A percentile compares a stretch with the other conserved stretches of the same genome.
These are phyloP conservation scores for Microdochium trichocladiopsis DNA, from an alignment of 2,329 filamentous ascomycete genomes.

Conservation along the genomic window DNA sequence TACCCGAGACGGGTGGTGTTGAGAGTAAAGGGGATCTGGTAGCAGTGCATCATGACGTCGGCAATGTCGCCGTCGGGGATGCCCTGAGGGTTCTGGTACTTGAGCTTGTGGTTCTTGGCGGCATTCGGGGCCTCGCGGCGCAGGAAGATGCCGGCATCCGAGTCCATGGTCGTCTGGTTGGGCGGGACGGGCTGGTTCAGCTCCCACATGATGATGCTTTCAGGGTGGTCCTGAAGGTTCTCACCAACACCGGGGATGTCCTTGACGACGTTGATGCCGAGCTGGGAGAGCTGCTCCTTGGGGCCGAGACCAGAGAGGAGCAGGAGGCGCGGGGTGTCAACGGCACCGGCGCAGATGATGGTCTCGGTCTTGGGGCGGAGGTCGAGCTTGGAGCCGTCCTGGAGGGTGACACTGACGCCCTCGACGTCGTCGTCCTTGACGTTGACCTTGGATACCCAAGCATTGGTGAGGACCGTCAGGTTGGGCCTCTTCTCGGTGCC, in stretches of 20 bases:
- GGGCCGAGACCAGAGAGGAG: conserved; percentile 52
- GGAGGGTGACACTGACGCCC: conserved; percentile 61
- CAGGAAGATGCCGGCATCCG: conserved; percentile 81
- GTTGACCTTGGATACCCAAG: conserved; percentile 80
- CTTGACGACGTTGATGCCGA: conserved; percentile 47
- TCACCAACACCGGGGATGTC: conserved; percentile 54
- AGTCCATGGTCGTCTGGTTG: conserved; percentile 87
- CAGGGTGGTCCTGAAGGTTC: conserved; percentile 55
- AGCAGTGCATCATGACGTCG: conserved; percentile 95
- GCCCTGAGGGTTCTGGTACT: conserved; percentile 38
- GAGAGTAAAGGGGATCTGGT: conserved; percentile 86
- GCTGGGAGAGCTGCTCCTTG: conserved; percentile 41
- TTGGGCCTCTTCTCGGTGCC: conserved; percentile 79
- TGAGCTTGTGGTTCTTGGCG: conserved; percentile 35
- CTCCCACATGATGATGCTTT: conserved; percentile 63
- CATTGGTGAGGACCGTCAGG: conserved; percentile 78
- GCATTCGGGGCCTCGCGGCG: conserved; percentile 69
- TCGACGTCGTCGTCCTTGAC: conserved; percentile 62
- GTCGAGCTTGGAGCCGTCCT: conserved; percentile 42
- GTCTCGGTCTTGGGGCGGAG: conserved; percentile 68
- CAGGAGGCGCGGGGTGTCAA: conserved; percentile 69
- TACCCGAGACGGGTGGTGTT: conserved; percentile 80
- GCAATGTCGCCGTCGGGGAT: conserved; percentile 64
- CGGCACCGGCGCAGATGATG: conserved; percentile 71
- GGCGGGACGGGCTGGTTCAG: conserved; percentile 69